A percentile compares a stretch with the other conserved stretches of the same genome.
Evolutionary conservation across 2,329 filamentous ascomycete genomes (phyloP).

Genomic region (Claviceps maximensis): DNA sequence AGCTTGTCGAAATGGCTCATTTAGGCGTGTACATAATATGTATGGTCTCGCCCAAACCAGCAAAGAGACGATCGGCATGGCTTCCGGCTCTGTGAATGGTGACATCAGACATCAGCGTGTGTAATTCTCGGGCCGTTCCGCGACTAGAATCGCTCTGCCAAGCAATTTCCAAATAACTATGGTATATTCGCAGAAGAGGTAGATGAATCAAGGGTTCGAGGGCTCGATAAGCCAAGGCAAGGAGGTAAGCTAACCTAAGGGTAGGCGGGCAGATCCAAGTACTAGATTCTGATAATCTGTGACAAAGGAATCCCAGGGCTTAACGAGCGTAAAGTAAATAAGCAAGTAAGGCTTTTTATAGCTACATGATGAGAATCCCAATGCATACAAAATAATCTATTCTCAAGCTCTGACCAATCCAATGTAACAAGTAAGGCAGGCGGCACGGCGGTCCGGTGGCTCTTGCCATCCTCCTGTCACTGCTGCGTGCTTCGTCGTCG

Average conservation of each 20-base stretch:
- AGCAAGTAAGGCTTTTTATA: too few species aligned
- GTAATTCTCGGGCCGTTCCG: conserved; percentile 3
- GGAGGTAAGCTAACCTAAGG: too few species aligned
- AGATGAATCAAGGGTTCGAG: too few species aligned
- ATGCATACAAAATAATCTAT: too few species aligned
- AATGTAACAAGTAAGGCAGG: too few species aligned
- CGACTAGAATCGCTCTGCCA: conserved; percentile 44
- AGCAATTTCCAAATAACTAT: conserved; percentile 44
- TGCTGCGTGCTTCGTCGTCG: neutral
- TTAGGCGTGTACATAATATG: conserved; percentile 49
- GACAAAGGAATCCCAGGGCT: too few species aligned
- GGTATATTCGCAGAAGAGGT: too few species aligned
- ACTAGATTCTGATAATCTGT: too few species aligned
- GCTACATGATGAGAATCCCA: too few species aligned
- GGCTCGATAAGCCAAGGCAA: too few species aligned
- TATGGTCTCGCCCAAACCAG: conserved; percentile 55
- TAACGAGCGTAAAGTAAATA: too few species aligned
- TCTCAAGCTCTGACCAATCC: too few species aligned
- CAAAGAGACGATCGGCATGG: conserved; percentile 68
- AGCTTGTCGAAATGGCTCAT: conserved; percentile 92
- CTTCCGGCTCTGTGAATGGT: conserved; percentile 22
- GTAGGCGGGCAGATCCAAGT: neutral
- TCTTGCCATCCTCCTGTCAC: neutral
- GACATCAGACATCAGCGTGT: conserved; percentile 44
- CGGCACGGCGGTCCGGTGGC: neutral